Percentiles rank a stretch among this genome's conserved stretches.
Evolutionary conservation across 345 rosid species (phyloP).

Genomic region (Citrus cavaleriei): DNA sequence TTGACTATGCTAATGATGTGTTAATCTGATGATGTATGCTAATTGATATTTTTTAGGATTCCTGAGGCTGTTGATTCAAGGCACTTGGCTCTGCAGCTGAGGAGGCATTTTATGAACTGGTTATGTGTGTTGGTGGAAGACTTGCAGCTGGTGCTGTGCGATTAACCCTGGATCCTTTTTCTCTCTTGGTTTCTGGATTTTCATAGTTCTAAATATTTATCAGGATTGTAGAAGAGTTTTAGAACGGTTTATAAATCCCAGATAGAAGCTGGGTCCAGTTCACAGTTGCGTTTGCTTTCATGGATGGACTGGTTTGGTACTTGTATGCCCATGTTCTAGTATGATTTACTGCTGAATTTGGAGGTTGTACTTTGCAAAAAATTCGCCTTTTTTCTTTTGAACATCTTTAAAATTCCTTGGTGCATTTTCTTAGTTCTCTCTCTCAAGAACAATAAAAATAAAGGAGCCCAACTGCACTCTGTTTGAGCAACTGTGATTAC

Average conservation of each 20-base stretch:
- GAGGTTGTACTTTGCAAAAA: slow-evolving; percentile 20
- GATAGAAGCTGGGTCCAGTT: slow-evolving; percentile 23
- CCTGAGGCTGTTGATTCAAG: slow-evolving; percentile 12
- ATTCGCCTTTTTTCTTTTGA: neutral
- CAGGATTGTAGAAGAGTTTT: slow-evolving; percentile 29
- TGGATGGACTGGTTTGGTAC: slow-evolving; percentile 22
- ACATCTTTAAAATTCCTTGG: neutral
- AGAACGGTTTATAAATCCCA: slow-evolving; percentile 23
- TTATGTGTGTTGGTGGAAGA: slow-evolving; percentile 26
- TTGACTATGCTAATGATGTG: neutral
- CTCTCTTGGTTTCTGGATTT: slow-evolving; percentile 28
- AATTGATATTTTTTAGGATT: slow-evolving; percentile 20
- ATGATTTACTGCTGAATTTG: slow-evolving; percentile 15
- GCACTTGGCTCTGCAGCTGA: slow-evolving; percentile 6
- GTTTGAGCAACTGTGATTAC: too few relatives aligned
- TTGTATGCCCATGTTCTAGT: slow-evolving; percentile 16
- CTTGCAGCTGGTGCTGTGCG: slow-evolving; percentile 26
- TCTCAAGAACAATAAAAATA: slow-evolving; percentile 6
- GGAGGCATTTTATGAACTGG: slow-evolving; percentile 15
- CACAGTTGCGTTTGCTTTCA: slow-evolving; percentile 22
- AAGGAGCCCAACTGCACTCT: neutral
- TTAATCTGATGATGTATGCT: neutral
- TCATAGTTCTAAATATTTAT: slow-evolving; percentile 28
- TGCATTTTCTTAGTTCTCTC: neutral
- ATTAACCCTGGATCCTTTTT: slow-evolving; percentile 32